Percentiles rank a stretch among this genome's conserved stretches.
These are phyloP conservation scores for Phoenix dactylifera DNA, from an alignment of 176 grass and related monocot genomes.

Conservation along the genomic window DNA sequence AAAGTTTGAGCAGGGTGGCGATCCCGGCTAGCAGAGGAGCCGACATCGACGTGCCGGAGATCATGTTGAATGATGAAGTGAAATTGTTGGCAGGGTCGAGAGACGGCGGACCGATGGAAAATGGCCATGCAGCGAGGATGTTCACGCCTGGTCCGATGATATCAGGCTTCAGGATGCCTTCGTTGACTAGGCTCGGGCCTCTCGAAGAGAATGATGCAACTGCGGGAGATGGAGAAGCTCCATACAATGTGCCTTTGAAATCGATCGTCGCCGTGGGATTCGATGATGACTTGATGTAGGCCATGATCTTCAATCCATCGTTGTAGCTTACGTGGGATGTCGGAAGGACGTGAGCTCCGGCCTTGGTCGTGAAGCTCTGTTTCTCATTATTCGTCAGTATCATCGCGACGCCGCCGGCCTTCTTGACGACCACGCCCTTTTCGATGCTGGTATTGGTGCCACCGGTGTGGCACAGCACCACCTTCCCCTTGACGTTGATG, in stretches of 20 bases:
- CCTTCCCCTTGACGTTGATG: slow-evolving; percentile 4
- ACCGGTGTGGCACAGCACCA: slow-evolving; percentile 8
- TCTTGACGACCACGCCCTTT: slow-evolving; percentile 2
- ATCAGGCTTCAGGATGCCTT: slow-evolving; percentile 12
- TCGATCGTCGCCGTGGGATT: neutral
- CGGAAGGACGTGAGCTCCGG: slow-evolving; percentile 1
- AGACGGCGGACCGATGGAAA: neutral
- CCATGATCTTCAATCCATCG: neutral
- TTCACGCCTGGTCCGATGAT: slow-evolving; percentile 13
- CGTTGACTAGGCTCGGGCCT: neutral
- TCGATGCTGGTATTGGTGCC: neutral
- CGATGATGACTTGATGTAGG: slow-evolving; percentile 6
- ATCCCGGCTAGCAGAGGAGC: neutral
- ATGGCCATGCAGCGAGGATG: slow-evolving; percentile 10
- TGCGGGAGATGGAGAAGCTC: neutral
- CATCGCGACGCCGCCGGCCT: slow-evolving; percentile 9
- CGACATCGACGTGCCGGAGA: slow-evolving; percentile 9
- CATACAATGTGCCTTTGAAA: neutral
- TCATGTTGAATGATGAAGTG: slow-evolving; percentile 3
- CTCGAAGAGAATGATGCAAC: neutral
- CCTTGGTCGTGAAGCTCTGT: neutral
- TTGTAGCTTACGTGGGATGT: slow-evolving; percentile 1
- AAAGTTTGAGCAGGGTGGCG: slow-evolving; percentile 6
- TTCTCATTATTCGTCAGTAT: slow-evolving; percentile 1
- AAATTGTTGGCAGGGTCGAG: neutral